Base-by-base conservation (phyloP, 768 basidiomycete species). In the Mycena chlorophos region DNA sequence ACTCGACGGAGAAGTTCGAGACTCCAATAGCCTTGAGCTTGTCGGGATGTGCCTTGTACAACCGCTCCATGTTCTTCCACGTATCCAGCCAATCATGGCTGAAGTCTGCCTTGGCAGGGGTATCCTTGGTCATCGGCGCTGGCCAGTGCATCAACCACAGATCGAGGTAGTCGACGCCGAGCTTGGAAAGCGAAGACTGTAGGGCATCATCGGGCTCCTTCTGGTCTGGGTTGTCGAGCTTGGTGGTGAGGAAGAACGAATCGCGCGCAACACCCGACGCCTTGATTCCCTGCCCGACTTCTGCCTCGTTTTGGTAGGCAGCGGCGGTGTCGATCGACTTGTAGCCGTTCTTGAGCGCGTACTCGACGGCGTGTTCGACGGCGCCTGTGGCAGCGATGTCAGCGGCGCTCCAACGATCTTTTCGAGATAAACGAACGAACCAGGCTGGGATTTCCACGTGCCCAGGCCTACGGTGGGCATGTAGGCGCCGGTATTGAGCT, bases 121-220 rank as follows among this genome's bases (percentile, higher is more conserved):
- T 75, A 55, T 82, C 82, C 39, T 63, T 62, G 12, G 79, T 82
- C 82, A 89, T 82, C 29, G 89, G 86, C 19, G 87, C 83, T 14
- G 91, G 91, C 90, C 89, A 91, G 71, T 91, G 89, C 80, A 91
- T 84, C 55, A 90, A 74, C 82, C 87, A 93, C 23, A 93, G 82
- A 65, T 94, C 90, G 45, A 94, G 75, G 68, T 94, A 94, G 47
- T 83, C 76, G 1, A 85, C 87, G 27, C 81, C 83, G 45, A 96
- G 84, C 51, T 78, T 75, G 62, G 76, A 72, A 54, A 95, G 78
- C n/a, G 89, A 88, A 27, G 71, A 71, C 56, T 87, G 78, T 26
- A 96, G 76, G n/a, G 86, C 84, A 49, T 79, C 79, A 39, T 75
- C 78, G 8, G 83, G 80, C 29, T 77, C 68, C 54, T 73, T 70